Evolutionary conservation across 2,329 filamentous ascomycete genomes (phyloP).

Genomic region (Colletotrichum sp.): DNA sequence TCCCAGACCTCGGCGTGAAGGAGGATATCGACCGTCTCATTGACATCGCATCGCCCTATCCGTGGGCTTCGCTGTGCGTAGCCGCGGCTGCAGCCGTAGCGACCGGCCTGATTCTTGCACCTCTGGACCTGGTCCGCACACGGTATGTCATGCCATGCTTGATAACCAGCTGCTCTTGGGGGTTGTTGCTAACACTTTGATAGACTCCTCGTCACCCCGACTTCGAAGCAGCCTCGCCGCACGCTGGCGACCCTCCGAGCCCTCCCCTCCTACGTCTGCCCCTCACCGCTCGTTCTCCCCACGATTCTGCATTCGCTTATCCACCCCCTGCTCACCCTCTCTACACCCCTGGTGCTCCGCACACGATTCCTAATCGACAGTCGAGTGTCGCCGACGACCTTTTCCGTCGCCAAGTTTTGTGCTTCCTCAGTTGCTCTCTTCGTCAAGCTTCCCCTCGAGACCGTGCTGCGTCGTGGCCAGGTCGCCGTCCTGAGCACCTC

Average conservation of each 20-base stretch:
- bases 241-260: conserved; percentile 79
- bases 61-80: conserved; percentile 80
- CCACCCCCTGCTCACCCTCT: conserved; percentile 81
- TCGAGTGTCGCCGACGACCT: conserved; percentile 79
- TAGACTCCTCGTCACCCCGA: conserved; percentile 83
- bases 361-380: conserved; percentile 86
- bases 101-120: conserved; percentile 82
- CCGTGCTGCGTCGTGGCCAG: conserved; percentile 87
- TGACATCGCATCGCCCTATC: conserved; percentile 78
- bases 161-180: not conserved
- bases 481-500: conserved; percentile 71
- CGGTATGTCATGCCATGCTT: conserved; percentile 47
- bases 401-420: conserved; percentile 82
- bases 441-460: conserved; percentile 89
- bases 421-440: conserved; percentile 82
- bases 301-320: conserved; percentile 86
- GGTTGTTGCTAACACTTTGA: conserved; percentile 30
- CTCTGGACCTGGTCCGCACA: conserved; percentile 89
- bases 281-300: conserved; percentile 75
- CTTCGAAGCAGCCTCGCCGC: conserved; percentile 75
- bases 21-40: conserved; percentile 79
- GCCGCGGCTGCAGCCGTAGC: conserved; percentile 68
- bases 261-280: conserved; percentile 79
- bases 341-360: conserved; percentile 84
- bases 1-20: conserved; percentile 81